Evolutionary conservation across 768 basidiomycete species (phyloP).

Genomic region (Boletus rubropictus): DNA sequence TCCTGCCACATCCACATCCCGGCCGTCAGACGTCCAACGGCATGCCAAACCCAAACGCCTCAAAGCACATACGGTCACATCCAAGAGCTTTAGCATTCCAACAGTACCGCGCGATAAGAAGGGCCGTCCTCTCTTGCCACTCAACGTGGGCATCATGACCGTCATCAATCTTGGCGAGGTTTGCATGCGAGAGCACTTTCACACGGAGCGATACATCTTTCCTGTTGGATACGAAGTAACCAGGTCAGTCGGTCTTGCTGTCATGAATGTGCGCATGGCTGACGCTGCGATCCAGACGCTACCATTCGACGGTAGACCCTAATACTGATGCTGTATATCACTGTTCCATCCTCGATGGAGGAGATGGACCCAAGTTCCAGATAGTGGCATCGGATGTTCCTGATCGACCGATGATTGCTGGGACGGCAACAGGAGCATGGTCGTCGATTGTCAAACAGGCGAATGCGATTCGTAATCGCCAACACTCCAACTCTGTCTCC

Average conservation of each 20-base stretch:
- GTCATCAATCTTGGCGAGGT: conserved; percentile 69
- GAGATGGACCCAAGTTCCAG: conserved; percentile 82
- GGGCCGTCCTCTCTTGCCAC: conserved; percentile 65
- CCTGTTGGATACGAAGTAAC: conserved; percentile 83
- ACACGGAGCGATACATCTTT: conserved; percentile 85
- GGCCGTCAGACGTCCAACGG: conserved; percentile 30
- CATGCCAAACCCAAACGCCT: conserved; percentile 68
- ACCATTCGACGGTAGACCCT: conserved; percentile 70
- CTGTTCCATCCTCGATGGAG: conserved; percentile 80
- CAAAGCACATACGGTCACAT: conserved; percentile 76
- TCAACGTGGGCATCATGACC: conserved; percentile 86
- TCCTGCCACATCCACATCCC: conserved; percentile 17
- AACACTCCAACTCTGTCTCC: conserved; percentile 83
- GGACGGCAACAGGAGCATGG: conserved; percentile 88
- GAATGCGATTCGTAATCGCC: conserved; percentile 72
- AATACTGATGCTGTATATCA: conserved; percentile 65
- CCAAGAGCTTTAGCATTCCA: conserved; percentile 72
- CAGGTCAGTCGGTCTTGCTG: conserved; percentile 40
- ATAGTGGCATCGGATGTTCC: conserved; percentile 70
- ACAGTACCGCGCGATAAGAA: conserved; percentile 70
- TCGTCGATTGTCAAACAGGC: conserved; percentile 77
- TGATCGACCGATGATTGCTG: conserved; percentile 69
- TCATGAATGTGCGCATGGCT: not conserved
- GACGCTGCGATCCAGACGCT: conserved; percentile 46
- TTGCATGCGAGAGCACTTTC: conserved; percentile 79